phyloP scores from a whole-genome alignment of 148 eudicot species.

The Mesembryanthemum crystallinum region DNA sequence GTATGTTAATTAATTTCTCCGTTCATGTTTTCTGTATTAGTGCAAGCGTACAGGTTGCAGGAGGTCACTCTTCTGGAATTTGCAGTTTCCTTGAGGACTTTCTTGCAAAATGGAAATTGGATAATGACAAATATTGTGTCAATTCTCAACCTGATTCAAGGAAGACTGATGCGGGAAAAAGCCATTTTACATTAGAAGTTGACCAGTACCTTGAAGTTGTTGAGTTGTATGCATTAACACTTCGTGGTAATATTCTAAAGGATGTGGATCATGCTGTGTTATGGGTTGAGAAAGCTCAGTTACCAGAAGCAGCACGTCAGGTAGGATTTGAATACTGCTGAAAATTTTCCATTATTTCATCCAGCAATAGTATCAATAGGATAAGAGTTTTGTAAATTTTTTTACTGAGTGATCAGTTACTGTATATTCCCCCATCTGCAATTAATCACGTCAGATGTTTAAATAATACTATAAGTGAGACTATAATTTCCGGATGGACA shows the following conservation, averaged over 20 bases:
- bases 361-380: neutral
- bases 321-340: conserved; percentile 30
- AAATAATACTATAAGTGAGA: neutral
- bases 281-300: conserved; percentile 82
- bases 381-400: neutral
- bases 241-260: conserved; percentile 43
- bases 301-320: conserved; percentile 80
- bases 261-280: conserved; percentile 52
- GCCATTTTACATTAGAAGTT: conserved; percentile 34
- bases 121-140: conserved; percentile 41
- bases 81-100: conserved; percentile 70
- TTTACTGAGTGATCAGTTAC: neutral
- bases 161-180: conserved; percentile 17
- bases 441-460: neutral
- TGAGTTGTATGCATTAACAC: conserved; percentile 66
- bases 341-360: neutral
- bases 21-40: conserved; percentile 35
- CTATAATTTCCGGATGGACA: no score
- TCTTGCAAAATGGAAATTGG: conserved; percentile 58
- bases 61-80: conserved; percentile 39
- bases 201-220: conserved; percentile 74
- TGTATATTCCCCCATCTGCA: no score
- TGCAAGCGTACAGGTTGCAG: conserved; percentile 68
- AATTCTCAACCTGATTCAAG: conserved; percentile 17
- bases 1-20: neutral